Conservation (phyloP, 352 stramenopile species). For the Blastocystis sp. region DNA sequence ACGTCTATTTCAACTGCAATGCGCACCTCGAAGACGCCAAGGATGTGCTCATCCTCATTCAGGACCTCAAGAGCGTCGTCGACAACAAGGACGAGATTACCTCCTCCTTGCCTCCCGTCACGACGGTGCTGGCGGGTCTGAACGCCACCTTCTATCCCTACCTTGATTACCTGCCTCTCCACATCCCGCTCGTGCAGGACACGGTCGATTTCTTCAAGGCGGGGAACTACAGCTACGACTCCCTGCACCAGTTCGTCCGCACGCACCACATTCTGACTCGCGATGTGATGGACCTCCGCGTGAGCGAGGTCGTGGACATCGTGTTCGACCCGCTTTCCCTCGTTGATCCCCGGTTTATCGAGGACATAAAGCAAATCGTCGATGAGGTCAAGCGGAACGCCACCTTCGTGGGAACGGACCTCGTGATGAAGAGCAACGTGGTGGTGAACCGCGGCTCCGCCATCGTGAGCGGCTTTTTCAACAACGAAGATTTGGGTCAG, state of each 20-base stretch:
- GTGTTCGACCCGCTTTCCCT: slow-evolving; percentile 22
- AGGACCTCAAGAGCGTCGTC: slow-evolving; percentile 5
- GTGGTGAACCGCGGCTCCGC: not conserved
- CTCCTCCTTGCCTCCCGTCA: not conserved
- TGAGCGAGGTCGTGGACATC: slow-evolving; percentile 13
- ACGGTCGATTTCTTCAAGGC: slow-evolving; percentile 32
- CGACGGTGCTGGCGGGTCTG: slow-evolving; percentile 2
- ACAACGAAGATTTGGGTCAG: slow-evolving; percentile 27
- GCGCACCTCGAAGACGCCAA: slow-evolving; percentile 13
- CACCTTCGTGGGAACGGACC: not conserved
- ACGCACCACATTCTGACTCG: slow-evolving; percentile 32
- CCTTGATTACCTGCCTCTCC: slow-evolving; percentile 26
- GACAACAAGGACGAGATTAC: slow-evolving; percentile 19
- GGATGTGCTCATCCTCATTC: slow-evolving; percentile 20
- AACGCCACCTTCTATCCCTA: slow-evolving; percentile 61
- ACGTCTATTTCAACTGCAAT: slow-evolving; percentile 10
- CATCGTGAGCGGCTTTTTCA: slow-evolving; percentile 21
- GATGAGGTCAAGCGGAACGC: slow-evolving; percentile 5
- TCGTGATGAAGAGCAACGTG: slow-evolving; percentile 2
- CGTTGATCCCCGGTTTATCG: not conserved
- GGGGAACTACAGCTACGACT: slow-evolving; percentile 29
- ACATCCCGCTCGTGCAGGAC: slow-evolving; percentile 22
- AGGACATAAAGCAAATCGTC: not conserved
- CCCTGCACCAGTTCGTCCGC: slow-evolving; percentile 5
- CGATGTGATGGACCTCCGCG: slow-evolving; percentile 40